Conservation (phyloP, 2,329 filamentous ascomycete species). For the Myriangium duriaei region DNA sequence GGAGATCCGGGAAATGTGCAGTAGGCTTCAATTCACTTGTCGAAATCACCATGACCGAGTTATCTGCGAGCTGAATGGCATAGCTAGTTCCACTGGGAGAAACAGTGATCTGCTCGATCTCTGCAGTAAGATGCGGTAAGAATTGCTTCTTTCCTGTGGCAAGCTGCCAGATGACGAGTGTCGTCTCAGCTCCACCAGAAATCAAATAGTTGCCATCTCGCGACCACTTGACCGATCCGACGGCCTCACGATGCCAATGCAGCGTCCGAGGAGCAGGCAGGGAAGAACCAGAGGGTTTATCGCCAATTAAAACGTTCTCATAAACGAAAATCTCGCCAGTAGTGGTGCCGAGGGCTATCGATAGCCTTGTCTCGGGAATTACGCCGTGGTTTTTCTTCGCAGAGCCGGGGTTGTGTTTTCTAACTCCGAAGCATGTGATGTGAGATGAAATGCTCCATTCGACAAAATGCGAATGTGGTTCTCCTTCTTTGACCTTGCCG, state of each 20-base stretch:
- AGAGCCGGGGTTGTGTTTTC: conserved; percentile 22
- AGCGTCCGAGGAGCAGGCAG: conserved; percentile 48
- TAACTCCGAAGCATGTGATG: conserved; percentile 55
- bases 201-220: conserved; percentile 92
- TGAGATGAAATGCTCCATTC: conserved; percentile 46
- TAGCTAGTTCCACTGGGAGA: conserved; percentile 72
- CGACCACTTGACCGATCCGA: conserved; percentile 83
- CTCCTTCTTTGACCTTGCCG: conserved; percentile 33
- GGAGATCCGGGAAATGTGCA: conserved; percentile 72
- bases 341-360: conserved; percentile 65
- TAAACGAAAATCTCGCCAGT: conserved; percentile 73
- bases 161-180: conserved; percentile 84
- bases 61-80: conserved; percentile 75
- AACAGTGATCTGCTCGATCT: conserved; percentile 72
- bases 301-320: conserved; percentile 29
- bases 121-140: conserved; percentile 78
- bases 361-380: conserved; percentile 32
- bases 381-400: conserved; percentile 22
- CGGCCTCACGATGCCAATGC: conserved; percentile 84
- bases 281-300: conserved; percentile 12
- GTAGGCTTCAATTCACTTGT: conserved; percentile 80
- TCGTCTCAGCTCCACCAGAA: conserved; percentile 82
- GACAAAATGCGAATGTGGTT: conserved; percentile 33
- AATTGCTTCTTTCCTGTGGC: conserved; percentile 73
- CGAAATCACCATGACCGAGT: conserved; percentile 80